Evolutionary conservation across 2,329 filamentous ascomycete species (phyloP).

Genomic region (Allantophomopsis cytisporea): DNA sequence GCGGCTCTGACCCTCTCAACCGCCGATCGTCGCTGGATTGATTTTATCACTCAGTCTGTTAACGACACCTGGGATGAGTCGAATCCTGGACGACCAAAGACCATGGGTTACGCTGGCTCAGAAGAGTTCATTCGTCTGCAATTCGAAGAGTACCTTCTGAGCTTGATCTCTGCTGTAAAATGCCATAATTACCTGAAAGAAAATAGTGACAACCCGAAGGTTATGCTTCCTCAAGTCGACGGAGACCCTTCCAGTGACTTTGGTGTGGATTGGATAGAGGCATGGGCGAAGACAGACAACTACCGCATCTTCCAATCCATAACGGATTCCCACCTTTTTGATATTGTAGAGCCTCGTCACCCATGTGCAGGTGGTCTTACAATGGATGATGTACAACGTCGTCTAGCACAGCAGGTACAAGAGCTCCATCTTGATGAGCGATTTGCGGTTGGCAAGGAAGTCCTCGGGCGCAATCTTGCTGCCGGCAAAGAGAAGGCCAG

Average conservation of each 20-base stretch:
- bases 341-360: slow-evolving; percentile 85
- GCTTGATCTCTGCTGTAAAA: slow-evolving; percentile 77
- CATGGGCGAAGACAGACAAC: slow-evolving; percentile 81
- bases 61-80: slow-evolving; percentile 94
- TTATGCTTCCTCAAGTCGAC: slow-evolving; percentile 52
- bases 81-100: slow-evolving; percentile 82
- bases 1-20: slow-evolving; percentile 65
- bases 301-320: slow-evolving; percentile 75
- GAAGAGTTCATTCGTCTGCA: slow-evolving; percentile 96
- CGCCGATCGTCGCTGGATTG: slow-evolving; percentile 90
- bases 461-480: slow-evolving; percentile 76
- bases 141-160: slow-evolving; percentile 92
- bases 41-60: slow-evolving; percentile 84
- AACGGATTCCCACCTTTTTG: slow-evolving; percentile 80
- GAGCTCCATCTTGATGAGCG: slow-evolving; percentile 90
- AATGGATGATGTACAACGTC: slow-evolving; percentile 86
- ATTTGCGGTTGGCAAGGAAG: slow-evolving; percentile 71
- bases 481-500: slow-evolving; percentile 81
- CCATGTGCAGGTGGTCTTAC: slow-evolving; percentile 86
- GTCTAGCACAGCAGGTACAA: slow-evolving; percentile 81
- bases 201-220: slow-evolving; percentile 41
- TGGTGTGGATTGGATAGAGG: slow-evolving; percentile 69
- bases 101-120: slow-evolving; percentile 85
- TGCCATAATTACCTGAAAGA: slow-evolving; percentile 60
- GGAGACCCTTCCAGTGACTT: slow-evolving; percentile 81